Percentiles rank a stretch among this genome's conserved stretches.
Evolutionary conservation across 495 filamentous ascomycete genomes (phyloP).

Genomic region (Talaromyces thailandensis): DNA sequence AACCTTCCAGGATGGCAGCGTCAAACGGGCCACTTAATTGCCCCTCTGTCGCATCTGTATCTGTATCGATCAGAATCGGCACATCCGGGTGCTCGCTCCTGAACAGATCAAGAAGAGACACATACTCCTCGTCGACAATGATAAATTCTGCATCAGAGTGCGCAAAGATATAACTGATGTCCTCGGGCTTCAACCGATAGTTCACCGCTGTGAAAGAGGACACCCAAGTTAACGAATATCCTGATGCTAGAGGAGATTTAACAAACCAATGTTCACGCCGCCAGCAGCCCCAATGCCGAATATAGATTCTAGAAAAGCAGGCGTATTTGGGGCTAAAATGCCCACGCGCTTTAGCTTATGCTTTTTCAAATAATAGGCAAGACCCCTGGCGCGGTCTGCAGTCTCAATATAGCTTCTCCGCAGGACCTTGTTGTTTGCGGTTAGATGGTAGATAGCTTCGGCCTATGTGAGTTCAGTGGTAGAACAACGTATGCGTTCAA

Average conservation of each 20-base stretch:
- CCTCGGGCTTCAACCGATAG: conserved; percentile 77
- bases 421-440: conserved; percentile 64
- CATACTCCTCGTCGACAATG: conserved; percentile 75
- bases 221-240: neutral
- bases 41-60: conserved; percentile 72
- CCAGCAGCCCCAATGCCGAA: conserved; percentile 86
- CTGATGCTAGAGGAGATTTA: neutral
- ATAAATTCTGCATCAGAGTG: conserved; percentile 83
- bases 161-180: conserved; percentile 82
- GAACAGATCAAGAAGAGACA: conserved; percentile 58
- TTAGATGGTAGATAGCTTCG: conserved; percentile 80
- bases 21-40: conserved; percentile 74
- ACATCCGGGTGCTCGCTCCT: conserved; percentile 46
- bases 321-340: conserved; percentile 84
- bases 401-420: conserved; percentile 69
- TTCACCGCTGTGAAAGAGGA: conserved; percentile 56
- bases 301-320: conserved; percentile 83
- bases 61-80: conserved; percentile 70
- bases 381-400: conserved; percentile 73
- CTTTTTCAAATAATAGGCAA: conserved; percentile 79
- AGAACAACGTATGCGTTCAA: neutral
- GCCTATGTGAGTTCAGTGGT: conserved; percentile 34
- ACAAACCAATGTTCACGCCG: conserved; percentile 59
- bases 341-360: conserved; percentile 62
- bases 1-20: conserved; percentile 70